Evolutionary conservation across 1,284 basidiomycete genomes (phyloP).

Genomic region (Cryptococcus sp.): DNA sequence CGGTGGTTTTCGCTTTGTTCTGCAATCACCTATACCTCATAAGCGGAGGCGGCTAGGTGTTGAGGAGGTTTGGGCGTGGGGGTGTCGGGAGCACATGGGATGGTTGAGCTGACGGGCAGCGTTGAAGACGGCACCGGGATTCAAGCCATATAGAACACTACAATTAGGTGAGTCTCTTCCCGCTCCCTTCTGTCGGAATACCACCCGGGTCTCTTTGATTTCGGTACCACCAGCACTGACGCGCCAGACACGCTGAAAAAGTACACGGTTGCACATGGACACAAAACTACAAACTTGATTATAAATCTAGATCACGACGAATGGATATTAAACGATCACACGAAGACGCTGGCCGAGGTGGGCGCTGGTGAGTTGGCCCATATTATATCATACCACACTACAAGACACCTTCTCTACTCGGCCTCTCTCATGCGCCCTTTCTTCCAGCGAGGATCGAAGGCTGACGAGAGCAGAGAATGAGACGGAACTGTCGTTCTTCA

Average conservation of each 20-base stretch:
- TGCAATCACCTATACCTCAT: no score
- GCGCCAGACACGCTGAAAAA: conserved; percentile 94
- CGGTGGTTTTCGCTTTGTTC: no score
- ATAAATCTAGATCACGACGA: conserved; percentile 93
- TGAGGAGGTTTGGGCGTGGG: not conserved
- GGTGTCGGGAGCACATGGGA: conserved; percentile 2
- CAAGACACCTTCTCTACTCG: no score
- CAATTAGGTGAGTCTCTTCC: conserved; percentile 55
- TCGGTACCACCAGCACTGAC: no score
- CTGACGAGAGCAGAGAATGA: conserved; percentile 67
- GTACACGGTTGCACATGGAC: conserved; percentile 88
- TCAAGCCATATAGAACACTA: conserved; percentile 76
- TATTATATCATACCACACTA: not conserved
- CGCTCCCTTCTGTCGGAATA: not conserved
- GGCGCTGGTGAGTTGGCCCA: conserved; percentile 67
- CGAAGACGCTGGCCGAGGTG: conserved; percentile 57
- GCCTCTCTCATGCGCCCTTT: no score
- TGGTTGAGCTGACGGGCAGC: conserved; percentile 48
- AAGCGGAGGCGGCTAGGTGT: not conserved
- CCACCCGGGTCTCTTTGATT: no score
- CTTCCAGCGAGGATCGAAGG: no score
- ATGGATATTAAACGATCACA: conserved; percentile 72
- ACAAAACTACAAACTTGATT: conserved; percentile 93
- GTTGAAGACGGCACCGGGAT: conserved; percentile 64
- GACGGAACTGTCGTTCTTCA: conserved; percentile 87